phyloP scores from a whole-genome alignment of 352 stramenopile species.

The Phytopythium delawarense region DNA sequence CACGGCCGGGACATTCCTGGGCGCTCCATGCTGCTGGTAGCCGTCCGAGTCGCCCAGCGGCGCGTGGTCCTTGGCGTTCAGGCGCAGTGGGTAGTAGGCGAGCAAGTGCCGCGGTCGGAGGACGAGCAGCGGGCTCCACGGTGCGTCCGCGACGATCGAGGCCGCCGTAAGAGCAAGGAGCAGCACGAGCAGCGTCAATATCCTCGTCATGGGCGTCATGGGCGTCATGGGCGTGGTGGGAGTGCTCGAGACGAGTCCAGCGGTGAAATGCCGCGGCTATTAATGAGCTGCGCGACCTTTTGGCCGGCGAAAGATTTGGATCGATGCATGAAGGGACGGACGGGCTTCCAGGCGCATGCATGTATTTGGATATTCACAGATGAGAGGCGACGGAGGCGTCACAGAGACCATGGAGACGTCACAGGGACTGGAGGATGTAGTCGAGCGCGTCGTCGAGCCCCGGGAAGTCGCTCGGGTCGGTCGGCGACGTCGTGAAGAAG shows the following conservation, averaged over 20 bases:
- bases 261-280: no score
- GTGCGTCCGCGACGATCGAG: not conserved
- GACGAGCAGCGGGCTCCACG: slow-evolving; percentile 19
- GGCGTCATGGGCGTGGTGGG: no score
- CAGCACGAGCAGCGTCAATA: not conserved
- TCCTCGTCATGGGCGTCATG: not conserved
- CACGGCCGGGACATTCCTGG: not conserved
- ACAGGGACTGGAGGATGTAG: slow-evolving; percentile 7
- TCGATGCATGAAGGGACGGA: no score
- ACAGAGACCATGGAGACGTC: not conserved
- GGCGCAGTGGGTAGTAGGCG: slow-evolving; percentile 40
- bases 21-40: slow-evolving; percentile 33
- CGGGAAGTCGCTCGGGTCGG: slow-evolving; percentile 1
- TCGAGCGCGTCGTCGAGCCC: slow-evolving; percentile 9
- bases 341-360: no score
- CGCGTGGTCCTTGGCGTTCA: slow-evolving; percentile 33
- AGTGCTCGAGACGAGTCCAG: no score
- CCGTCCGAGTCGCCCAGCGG: slow-evolving; percentile 24
- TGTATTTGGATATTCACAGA: no score
- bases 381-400: no score
- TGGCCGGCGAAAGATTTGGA: no score
- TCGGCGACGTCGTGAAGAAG: not conserved
- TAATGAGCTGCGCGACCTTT: no score
- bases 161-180: not conserved
- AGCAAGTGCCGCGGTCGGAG: slow-evolving; percentile 35